Evolutionary conservation across 805 yeast species (phyloP).

Genomic region (Candida tibetensis): DNA sequence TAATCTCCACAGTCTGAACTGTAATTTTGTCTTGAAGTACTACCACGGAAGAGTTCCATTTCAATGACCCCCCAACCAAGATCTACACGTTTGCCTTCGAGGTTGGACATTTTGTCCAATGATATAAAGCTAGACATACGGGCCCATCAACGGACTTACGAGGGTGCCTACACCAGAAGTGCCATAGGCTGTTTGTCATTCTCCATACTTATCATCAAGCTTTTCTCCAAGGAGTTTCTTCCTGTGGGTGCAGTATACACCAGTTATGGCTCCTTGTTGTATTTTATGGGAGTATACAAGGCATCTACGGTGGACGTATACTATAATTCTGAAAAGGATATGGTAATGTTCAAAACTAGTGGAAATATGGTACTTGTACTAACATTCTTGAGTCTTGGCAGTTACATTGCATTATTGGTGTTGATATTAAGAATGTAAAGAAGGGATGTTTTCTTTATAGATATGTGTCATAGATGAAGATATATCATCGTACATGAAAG

Average conservation of each 20-base stretch:
- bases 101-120: conserved; percentile 37
- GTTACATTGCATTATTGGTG: conserved; percentile 52
- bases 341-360: conserved; percentile 52
- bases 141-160: conserved; percentile 81
- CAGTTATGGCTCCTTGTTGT: conserved; percentile 49
- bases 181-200: conserved; percentile 69
- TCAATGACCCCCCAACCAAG: conserved; percentile 6
- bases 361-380: conserved; percentile 60
- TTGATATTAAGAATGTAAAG: conserved; percentile 44
- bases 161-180: conserved; percentile 77
- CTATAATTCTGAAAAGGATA: conserved; percentile 35
- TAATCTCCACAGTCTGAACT: no score
- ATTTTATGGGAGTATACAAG: conserved; percentile 38
- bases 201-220: conserved; percentile 59
- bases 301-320: conserved; percentile 35
- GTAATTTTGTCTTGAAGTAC: no score
- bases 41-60: no score
- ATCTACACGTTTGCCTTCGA: conserved; percentile 27
- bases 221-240: conserved; percentile 61
- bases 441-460: no score
- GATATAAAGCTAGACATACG: conserved; percentile 48
- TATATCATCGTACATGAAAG: background rate
- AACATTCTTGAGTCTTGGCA: conserved; percentile 46
- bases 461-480: no score
- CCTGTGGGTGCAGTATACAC: conserved; percentile 68